Conservation (phyloP, 768 basidiomycete species). For the Tulasnella sp. region DNA sequence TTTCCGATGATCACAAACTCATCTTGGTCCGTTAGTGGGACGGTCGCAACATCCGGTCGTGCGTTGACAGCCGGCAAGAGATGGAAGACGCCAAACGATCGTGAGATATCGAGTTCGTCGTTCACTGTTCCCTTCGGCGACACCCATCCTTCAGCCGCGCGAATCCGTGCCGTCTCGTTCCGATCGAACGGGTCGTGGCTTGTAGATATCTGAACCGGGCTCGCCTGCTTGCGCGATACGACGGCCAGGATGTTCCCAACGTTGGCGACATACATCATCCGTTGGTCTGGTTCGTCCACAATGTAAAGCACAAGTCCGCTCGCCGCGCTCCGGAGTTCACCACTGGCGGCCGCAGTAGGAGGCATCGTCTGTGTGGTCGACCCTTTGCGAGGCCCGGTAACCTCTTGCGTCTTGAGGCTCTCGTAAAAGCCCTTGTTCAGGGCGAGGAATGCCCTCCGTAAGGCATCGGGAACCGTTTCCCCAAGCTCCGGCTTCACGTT, state of each 20-base stretch:
- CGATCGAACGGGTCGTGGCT: constrained; percentile 87
- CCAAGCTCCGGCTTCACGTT: constrained; percentile 32
- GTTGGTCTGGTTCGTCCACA: constrained; percentile 32
- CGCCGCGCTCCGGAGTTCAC: constrained; percentile 57
- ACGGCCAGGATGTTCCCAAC: constrained; percentile 82
- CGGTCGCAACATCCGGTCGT: constrained; percentile 59
- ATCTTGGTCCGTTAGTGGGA: constrained; percentile 66
- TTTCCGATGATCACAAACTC: constrained; percentile 97
- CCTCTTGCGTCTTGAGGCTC: constrained; percentile 28
- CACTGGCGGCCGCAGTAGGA: constrained; percentile 32
- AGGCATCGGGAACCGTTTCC: constrained; percentile 57
- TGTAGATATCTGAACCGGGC: constrained; percentile 57
- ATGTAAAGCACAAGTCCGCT: constrained; percentile 83
- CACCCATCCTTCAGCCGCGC: constrained; percentile 87
- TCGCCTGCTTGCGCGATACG: constrained; percentile 54
- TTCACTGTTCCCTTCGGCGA: constrained; percentile 83
- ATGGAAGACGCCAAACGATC: constrained; percentile 87
- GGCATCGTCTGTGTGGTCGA: constrained; percentile 47
- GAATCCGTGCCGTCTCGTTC: constrained; percentile 72
- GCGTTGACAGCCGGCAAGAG: constrained; percentile 85
- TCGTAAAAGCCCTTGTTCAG: constrained; percentile 77
- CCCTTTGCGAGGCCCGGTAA: constrained; percentile 43
- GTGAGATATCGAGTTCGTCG: constrained; percentile 82
- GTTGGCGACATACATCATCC: constrained; percentile 80
- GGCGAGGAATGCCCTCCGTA: constrained; percentile 76